A percentile compares a stretch with the other conserved stretches of the same genome.
phyloP scores from a whole-genome alignment of 2,329 filamentous ascomycete species.

The Pseudogymnoascus sp. region DNA sequence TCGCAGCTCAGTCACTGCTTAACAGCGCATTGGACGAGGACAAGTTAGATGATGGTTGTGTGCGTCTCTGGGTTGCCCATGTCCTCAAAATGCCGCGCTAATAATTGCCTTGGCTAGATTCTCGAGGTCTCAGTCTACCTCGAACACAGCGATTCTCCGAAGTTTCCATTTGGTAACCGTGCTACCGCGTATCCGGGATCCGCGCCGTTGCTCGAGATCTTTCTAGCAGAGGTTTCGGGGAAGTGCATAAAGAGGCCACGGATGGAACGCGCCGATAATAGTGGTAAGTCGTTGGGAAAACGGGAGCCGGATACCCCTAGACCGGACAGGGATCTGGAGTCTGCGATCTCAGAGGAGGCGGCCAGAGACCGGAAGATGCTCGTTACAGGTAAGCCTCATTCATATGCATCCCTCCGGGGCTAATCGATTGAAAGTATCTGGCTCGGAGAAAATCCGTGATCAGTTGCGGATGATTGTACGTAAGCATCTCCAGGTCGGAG shows the following conservation, averaged over 20 bases:
- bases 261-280: too few relatives aligned
- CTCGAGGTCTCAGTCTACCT: not conserved
- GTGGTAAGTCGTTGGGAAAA: not conserved
- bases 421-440: constrained; percentile 13
- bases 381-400: not conserved
- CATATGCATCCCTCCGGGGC: not conserved
- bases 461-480: too few relatives aligned
- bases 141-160: not conserved
- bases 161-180: not conserved
- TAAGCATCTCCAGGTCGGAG: too few relatives aligned
- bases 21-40: not conserved
- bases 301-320: not conserved
- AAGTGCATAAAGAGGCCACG: not conserved
- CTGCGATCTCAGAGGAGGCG: too few relatives aligned
- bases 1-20: constrained; percentile 7
- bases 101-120: not conserved
- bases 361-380: not conserved
- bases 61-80: too few relatives aligned
- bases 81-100: not conserved
- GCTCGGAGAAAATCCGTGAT: constrained; percentile 9
- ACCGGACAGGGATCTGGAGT: too few relatives aligned
- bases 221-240: not conserved
- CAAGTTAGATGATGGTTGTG: not conserved
- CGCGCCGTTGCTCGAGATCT: not conserved
- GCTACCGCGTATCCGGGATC: not conserved